Base-by-base conservation (phyloP, 305 asterid genomes). In the Rubia tinctorum region DNA sequence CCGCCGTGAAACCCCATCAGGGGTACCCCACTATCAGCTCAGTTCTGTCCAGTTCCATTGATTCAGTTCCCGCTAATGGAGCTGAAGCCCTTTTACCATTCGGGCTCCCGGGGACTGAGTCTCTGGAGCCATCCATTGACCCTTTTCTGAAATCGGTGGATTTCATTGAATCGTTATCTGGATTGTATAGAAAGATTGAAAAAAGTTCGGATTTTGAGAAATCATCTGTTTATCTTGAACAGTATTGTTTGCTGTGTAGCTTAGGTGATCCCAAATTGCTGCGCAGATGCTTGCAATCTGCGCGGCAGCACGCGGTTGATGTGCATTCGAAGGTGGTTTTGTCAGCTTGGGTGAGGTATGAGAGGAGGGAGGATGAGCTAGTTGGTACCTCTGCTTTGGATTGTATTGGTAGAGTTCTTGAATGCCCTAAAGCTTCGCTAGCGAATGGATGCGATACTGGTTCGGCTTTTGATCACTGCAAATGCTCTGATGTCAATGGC, bases 321-420 rank as follows among this genome's bases (percentile, higher is more conserved):
- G 89, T 87, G 71, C 88, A 83, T 49, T 84, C 84, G 2, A 85
- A 85, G 82, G 81, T 87, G 8, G 86, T 87, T 61, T 77, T 85
- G 68, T 83, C 89, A 13, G 89, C 89, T 66, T 87, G 91, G 91
- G 79, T 87, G 83, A 72, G 91, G 86, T 87, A 85, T 63, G 89
- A 85, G 76, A 83, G 91, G 79, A 85, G 91, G 71, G 91, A 85
- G 71, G 91, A 83, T 77, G 87, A 87, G 66, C 70, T 87, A 39
- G 77, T 78, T 6, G 89, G 88, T 14, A 78, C 75, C 11, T 87
- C 86, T 2, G 64, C 85, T 40, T 75, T 87, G 70, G 89, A 85
- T 76, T 87, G 91, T 76, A 77, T 83, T 70, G 91, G 91, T 23
- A 81, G 88, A 71, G 63, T 75, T 47, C 78, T 87, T 34, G 91